Evolutionary conservation across 371 early-diverging fungal genomes (phyloP), one percentile per base, ranked within the genome.

Genomic region (Blastocladiella emersonii): DNA sequence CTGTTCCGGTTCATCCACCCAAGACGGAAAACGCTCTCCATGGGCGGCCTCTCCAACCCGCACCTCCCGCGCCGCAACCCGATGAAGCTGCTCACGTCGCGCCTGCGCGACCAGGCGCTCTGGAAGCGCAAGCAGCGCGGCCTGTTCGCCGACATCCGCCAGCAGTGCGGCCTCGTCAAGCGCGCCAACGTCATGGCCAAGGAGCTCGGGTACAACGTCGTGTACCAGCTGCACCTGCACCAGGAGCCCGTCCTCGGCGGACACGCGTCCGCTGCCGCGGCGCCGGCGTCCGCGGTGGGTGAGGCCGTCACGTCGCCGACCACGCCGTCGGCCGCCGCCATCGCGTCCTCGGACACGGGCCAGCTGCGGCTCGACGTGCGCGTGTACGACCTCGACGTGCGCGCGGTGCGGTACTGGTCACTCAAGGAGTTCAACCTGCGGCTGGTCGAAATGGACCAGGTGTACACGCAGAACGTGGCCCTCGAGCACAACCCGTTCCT

Each of bases 141-240:
- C 36, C 70, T 74, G n/a, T 83, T 91, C 71, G 88, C 89, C 6
- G 85, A 89, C 66, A 74, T 74, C 13, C 78, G 91, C 27, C 68
- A 87, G 45, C 82, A 80, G 15, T 78, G 85, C 56, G 88, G 87
- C 0, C 80, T 85, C 4, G 66, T 93, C 48, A 92, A 92, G 70
- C 90, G 92, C 64, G 92, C 91, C 62, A 93, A 92, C 65, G 80
- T 91, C 21, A 89, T 90, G 30, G 82, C 88, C 62, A 78, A 81
- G 53, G 90, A 93, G 65, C 74, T 91, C 17, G 78, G 76, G 7
- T 89, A 88, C 63, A 72, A 86, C 39, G 86, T 88, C 3, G 71
- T 85, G 7, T 93, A 89, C 68, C 91, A 92, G 69, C 86, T 91
- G 66, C 78, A 85, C 10, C 76, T 91, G 34, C 69, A 87, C n/a